Percentiles rank a stretch among this genome's conserved stretches.
These are phyloP conservation scores for Pleurotus ostreatus DNA, from an alignment of 768 basidiomycete species.

Conservation along the genomic window DNA sequence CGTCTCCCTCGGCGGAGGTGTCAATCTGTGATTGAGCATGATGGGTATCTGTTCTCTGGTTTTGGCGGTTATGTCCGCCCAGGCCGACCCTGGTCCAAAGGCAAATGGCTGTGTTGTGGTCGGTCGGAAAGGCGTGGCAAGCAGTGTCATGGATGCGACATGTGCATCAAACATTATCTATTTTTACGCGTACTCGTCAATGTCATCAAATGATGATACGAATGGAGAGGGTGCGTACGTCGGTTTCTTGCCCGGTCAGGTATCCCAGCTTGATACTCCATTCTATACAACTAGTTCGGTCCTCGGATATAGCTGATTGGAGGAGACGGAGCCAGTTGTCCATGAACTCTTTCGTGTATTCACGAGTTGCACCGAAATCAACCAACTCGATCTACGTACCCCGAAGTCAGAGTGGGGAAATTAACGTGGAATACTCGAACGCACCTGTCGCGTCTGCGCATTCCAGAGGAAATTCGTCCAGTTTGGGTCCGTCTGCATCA, in stretches of 20 bases:
- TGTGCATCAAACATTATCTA: constrained; percentile 88
- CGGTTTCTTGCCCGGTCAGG: constrained; percentile 82
- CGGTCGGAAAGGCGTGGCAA: constrained; percentile 80
- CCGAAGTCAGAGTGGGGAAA: not conserved
- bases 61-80: constrained; percentile 68
- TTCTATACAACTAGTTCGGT: constrained; percentile 60
- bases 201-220: not conserved
- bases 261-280: constrained; percentile 86
- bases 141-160: constrained; percentile 73
- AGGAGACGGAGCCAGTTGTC: constrained; percentile 84
- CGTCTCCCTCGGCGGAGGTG: constrained; percentile 91
- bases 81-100: constrained; percentile 66
- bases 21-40: constrained; percentile 85
- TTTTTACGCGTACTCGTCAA: not conserved
- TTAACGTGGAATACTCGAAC: constrained; percentile 4
- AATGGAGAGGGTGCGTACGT: constrained; percentile 37
- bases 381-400: constrained; percentile 69
- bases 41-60: constrained; percentile 83
- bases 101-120: constrained; percentile 65
- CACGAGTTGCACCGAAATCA: constrained; percentile 93
- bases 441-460: constrained; percentile 53
- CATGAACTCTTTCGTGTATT: constrained; percentile 83
- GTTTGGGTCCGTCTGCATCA: constrained; percentile 99
- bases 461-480: constrained; percentile 98
- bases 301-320: constrained; percentile 68